Percentiles rank a stretch among this genome's conserved stretches.
phyloP scores from a whole-genome alignment of 2,329 filamentous ascomycete genomes.

The Talaromyces sp. region DNA sequence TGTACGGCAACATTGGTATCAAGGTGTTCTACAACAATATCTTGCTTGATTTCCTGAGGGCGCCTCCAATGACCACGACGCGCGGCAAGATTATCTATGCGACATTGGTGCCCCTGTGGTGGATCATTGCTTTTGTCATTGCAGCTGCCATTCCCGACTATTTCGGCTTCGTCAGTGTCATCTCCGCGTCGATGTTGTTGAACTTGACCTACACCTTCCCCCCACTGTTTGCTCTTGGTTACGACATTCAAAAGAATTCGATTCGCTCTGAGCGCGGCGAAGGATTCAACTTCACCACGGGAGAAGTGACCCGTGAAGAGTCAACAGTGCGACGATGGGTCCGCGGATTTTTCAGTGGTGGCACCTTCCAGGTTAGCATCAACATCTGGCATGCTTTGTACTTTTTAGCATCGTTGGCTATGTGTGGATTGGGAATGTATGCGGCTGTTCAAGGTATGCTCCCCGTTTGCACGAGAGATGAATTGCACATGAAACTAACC shows the following conservation, averaged over 20 bases:
- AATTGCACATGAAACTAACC: background rate
- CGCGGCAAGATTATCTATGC: slow-evolving; percentile 39
- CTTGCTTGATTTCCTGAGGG: slow-evolving; percentile 36
- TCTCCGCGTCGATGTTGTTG: slow-evolving; percentile 42
- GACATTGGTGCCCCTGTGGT: slow-evolving; percentile 38
- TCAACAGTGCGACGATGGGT: slow-evolving; percentile 19
- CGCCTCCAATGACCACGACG: slow-evolving; percentile 35
- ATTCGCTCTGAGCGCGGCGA: slow-evolving; percentile 23
- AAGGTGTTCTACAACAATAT: slow-evolving; percentile 45
- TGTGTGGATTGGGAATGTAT: slow-evolving; percentile 24
- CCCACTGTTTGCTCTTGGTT: slow-evolving; percentile 30
- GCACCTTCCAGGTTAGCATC: slow-evolving; percentile 15
- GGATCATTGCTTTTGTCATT: slow-evolving; percentile 42
- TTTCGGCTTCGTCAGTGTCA: slow-evolving; percentile 34
- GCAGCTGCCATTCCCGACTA: slow-evolving; percentile 43
- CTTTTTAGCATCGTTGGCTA: slow-evolving; percentile 20
- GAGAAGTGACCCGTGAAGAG: slow-evolving; percentile 17
- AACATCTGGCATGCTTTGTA: slow-evolving; percentile 23
- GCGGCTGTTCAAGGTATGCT: slow-evolving; percentile 21
- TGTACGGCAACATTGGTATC: slow-evolving; percentile 41
- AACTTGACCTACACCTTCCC: slow-evolving; percentile 48
- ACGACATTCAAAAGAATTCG: slow-evolving; percentile 25
- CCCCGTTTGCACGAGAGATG: too few species aligned
- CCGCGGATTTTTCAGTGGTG: slow-evolving; percentile 23
- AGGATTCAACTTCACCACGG: slow-evolving; percentile 22